Conservation (phyloP, 1,284 basidiomycete species). For the Coniophora puteana region DNA sequence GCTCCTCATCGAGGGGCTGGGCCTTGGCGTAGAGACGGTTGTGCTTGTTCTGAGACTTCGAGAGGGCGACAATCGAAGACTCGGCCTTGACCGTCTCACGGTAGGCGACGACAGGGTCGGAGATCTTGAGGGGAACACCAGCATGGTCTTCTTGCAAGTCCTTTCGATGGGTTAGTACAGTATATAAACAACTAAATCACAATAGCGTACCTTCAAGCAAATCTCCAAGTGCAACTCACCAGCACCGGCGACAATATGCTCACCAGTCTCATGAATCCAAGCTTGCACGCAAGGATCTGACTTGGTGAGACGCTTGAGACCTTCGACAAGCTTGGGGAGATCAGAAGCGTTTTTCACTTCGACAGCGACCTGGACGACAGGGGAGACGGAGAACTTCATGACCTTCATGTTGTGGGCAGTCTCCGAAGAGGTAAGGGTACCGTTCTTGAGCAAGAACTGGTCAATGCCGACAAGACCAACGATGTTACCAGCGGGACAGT, state of each 20-base stretch:
- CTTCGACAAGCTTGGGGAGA: constrained; percentile 99
- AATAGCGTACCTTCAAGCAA: constrained; percentile 82
- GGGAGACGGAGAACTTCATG: constrained; percentile 99
- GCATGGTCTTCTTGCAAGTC: constrained; percentile 99
- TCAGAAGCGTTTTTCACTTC: constrained; percentile 99
- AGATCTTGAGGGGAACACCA: constrained; percentile 98
- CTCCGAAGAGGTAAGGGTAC: constrained; percentile 96
- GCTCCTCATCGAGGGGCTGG: constrained; percentile 90
- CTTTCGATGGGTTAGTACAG: constrained; percentile 31
- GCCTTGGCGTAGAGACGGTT: constrained; percentile 98
- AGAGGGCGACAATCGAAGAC: constrained; percentile 94
- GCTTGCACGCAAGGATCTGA: constrained; percentile 99
- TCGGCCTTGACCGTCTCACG: constrained; percentile 97
- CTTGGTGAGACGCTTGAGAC: constrained; percentile 99
- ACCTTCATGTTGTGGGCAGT: constrained; percentile 99
- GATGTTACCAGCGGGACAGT: constrained; percentile 99
- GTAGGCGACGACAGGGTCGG: constrained; percentile 98
- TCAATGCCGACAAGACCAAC: constrained; percentile 99
- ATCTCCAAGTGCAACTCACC: constrained; percentile 99
- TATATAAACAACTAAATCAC: not conserved
- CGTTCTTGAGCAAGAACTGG: constrained; percentile 99
- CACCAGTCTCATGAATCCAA: constrained; percentile 90
- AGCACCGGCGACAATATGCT: constrained; percentile 99
- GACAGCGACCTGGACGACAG: constrained; percentile 98
- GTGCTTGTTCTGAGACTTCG: constrained; percentile 99